phyloP scores from a whole-genome alignment of 768 basidiomycete species.

The Suillus paluster region DNA sequence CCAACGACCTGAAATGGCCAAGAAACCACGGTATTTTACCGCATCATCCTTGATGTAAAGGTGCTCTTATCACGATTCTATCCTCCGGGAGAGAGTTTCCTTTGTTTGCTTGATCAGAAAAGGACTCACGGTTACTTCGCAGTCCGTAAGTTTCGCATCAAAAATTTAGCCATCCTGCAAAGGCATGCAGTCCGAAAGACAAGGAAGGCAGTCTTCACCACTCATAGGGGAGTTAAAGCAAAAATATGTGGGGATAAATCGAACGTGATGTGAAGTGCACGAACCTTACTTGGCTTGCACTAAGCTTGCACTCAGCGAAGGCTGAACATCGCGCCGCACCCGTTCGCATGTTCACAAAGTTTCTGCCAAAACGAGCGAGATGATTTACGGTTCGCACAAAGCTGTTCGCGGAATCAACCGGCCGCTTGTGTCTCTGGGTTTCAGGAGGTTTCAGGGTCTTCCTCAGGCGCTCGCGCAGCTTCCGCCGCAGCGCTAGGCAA shows the following conservation, averaged over 20 bases:
- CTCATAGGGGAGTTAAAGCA: not conserved
- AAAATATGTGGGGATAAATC: not conserved
- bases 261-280: not conserved
- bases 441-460: not conserved
- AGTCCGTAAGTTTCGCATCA: constrained; percentile 14
- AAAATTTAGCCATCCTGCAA: not conserved
- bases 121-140: constrained; percentile 12
- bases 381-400: constrained; percentile 10
- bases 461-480: not conserved
- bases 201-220: not conserved
- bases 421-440: not conserved
- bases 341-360: not conserved
- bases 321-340: not conserved
- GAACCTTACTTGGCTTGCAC: not conserved
- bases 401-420: constrained; percentile 3
- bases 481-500: not conserved
- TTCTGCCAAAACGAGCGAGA: constrained; percentile 5
- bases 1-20: constrained; percentile 9
- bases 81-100: constrained; percentile 1
- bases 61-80: constrained; percentile 7
- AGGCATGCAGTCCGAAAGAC: not conserved
- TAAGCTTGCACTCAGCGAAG: constrained; percentile 3
- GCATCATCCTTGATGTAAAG: constrained; percentile 1
- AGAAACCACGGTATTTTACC: constrained; percentile 4
- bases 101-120: constrained; percentile 6